phyloP scores from a whole-genome alignment of 1,284 basidiomycete species.

The Ganoderma sp. region DNA sequence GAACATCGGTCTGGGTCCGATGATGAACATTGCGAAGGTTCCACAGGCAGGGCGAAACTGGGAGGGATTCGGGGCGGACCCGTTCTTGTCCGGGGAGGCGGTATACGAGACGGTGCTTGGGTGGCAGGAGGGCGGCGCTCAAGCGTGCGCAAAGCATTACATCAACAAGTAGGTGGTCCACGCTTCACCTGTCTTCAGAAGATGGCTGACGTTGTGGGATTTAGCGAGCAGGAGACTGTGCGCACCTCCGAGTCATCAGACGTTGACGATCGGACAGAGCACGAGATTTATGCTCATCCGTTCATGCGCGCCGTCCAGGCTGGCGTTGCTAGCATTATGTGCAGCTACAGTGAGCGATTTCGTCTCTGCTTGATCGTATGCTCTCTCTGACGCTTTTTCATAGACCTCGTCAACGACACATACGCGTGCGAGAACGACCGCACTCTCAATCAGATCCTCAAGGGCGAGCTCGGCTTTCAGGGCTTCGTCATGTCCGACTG shows the following conservation, averaged over 20 bases:
- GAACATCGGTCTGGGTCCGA: constrained; percentile 67
- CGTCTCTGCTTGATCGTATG: not conserved
- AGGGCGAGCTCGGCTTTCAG: constrained; percentile 81
- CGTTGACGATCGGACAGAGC: no score
- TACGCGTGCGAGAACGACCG: constrained; percentile 82
- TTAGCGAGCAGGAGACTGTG: constrained; percentile 72
- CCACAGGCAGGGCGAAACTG: constrained; percentile 79
- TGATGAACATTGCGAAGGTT: constrained; percentile 76
- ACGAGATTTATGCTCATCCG: no score
- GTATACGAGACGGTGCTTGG: constrained; percentile 80
- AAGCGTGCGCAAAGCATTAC: constrained; percentile 80
- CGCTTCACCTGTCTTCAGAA: no score
- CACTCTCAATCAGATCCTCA: constrained; percentile 78
- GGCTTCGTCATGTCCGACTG: constrained; percentile 79
- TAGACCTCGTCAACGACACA: constrained; percentile 75
- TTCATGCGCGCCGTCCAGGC: no score
- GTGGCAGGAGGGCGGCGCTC: constrained; percentile 75
- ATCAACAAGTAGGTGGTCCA: constrained; percentile 77
- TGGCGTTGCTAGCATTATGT: constrained; percentile 81
- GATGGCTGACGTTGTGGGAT: not conserved
- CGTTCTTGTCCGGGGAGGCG: constrained; percentile 74
- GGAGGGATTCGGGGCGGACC: constrained; percentile 85
- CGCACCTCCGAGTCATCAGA: constrained; percentile 60
- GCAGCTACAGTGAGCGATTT: constrained; percentile 68
- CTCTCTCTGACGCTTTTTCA: not conserved